A percentile compares a stretch with the other conserved stretches of the same genome.
These are phyloP conservation scores for Hordeum vulgare DNA, from an alignment of 176 grass and related monocot genomes.

Conservation along the genomic window MorexV3_pseudomolecules_assembly NC_058523.1:516016959-516017458, in stretches of 20 bases:
- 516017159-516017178: conserved; percentile 47
- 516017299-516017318: conserved; percentile 41
- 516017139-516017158: conserved; percentile 36
- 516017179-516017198: conserved; percentile 40
- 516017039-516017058: background rate
- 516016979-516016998: too few species aligned
- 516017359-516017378: conserved; percentile 22
- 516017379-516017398: conserved; percentile 50
- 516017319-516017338: conserved; percentile 38
- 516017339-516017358: conserved; percentile 4
- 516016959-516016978: background rate
- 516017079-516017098: conserved; percentile 45
- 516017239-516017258: conserved; percentile 52
- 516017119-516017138: conserved; percentile 48
- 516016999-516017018: too few species aligned
- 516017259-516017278: conserved; percentile 24
- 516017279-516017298: conserved; percentile 3
- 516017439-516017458: conserved; percentile 15
- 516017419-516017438: conserved; percentile 32
- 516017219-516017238: conserved; percentile 72
- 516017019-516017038: background rate
- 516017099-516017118: conserved; percentile 68
- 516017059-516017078: background rate
- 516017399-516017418: conserved; percentile 46
- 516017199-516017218: conserved; percentile 76